Evolutionary conservation across 2,329 filamentous ascomycete species (phyloP).

Genomic region (Neofusicoccum laricinum): DNA sequence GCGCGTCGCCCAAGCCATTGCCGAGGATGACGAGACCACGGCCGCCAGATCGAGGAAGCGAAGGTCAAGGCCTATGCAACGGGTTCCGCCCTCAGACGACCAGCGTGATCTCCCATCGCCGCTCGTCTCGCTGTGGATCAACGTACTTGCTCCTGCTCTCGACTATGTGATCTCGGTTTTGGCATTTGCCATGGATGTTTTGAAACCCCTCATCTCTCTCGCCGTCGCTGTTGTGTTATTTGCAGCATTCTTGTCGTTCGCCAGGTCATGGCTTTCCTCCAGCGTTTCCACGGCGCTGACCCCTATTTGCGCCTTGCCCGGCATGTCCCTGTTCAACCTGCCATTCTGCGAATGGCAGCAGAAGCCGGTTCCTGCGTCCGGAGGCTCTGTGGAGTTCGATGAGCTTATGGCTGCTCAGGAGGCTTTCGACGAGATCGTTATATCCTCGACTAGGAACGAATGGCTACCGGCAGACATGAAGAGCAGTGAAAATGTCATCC

Average conservation of each 20-base stretch:
- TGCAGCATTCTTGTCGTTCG: neutral
- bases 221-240: slow-evolving; percentile 61
- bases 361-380: slow-evolving; percentile 23
- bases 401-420: slow-evolving; percentile 70
- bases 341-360: slow-evolving; percentile 55
- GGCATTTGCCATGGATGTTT: slow-evolving; percentile 57
- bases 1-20: neutral
- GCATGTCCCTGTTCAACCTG: slow-evolving; percentile 58
- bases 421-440: slow-evolving; percentile 53
- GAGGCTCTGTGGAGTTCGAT: slow-evolving; percentile 59
- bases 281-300: slow-evolving; percentile 52
- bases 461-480: slow-evolving; percentile 77
- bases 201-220: slow-evolving; percentile 64
- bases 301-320: slow-evolving; percentile 69
- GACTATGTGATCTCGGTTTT: slow-evolving; percentile 57
- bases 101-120: neutral
- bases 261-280: neutral
- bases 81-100: neutral
- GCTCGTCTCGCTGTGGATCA: slow-evolving; percentile 29
- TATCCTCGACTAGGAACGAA: slow-evolving; percentile 60
- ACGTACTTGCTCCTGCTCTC: slow-evolving; percentile 34
- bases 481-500: slow-evolving; percentile 68
- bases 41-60: neutral
- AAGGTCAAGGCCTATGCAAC: slow-evolving; percentile 7
- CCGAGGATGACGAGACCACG: neutral